A percentile compares a stretch with the other conserved stretches of the same genome.
phyloP scores from a whole-genome alignment of 1,284 basidiomycete species.

The Xanthoconium separans region DNA sequence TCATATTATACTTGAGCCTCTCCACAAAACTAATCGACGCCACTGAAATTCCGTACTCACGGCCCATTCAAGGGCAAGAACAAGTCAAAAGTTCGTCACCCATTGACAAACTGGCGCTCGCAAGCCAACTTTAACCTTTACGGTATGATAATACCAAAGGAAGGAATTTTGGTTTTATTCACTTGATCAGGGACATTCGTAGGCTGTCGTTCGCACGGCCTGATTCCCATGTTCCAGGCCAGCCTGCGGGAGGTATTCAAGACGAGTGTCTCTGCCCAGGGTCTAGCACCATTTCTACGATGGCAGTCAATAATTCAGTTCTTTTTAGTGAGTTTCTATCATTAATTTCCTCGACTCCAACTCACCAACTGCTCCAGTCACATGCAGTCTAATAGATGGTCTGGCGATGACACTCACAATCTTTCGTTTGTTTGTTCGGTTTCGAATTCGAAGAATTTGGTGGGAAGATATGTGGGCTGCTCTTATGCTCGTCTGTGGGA shows the following conservation, averaged over 20 bases:
- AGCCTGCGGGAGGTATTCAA: neutral
- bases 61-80: too few relatives aligned
- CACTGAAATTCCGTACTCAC: too few relatives aligned
- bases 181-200: neutral
- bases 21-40: too few relatives aligned
- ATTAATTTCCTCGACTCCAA: neutral
- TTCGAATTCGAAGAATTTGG: neutral
- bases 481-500: neutral
- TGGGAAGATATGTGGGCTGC: slow-evolving; percentile 1
- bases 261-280: neutral
- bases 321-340: neutral
- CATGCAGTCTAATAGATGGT: neutral
- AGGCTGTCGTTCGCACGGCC: neutral
- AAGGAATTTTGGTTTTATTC: neutral
- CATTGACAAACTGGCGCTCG: neutral
- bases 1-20: too few relatives aligned
- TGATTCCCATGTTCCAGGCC: neutral
- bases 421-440: neutral
- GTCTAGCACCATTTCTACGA: neutral
- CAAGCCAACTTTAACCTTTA: neutral
- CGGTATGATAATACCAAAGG: neutral
- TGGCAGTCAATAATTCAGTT: neutral
- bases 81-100: neutral
- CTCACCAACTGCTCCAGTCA: neutral
- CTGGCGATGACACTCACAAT: neutral